These are phyloP conservation scores for Cadophora malorum DNA, from an alignment of 2,329 filamentous ascomycete species.

Conservation along the genomic window DNA sequence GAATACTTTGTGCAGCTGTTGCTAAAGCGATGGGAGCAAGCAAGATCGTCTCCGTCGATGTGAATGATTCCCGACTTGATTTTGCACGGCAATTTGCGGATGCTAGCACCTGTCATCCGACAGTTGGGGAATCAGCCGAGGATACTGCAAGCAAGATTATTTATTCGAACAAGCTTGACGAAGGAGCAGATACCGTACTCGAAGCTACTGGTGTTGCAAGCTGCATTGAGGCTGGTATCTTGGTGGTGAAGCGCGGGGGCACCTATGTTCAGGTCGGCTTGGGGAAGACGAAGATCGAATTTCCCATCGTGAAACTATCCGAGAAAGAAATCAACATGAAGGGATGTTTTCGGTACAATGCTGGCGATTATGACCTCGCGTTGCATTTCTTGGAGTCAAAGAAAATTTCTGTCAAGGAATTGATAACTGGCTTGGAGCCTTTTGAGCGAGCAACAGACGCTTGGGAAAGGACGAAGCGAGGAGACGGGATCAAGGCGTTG, in stretches of 20 bases:
- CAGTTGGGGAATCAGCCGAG: conserved; percentile 47
- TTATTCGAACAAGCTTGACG: conserved; percentile 47
- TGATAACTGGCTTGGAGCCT: conserved; percentile 49
- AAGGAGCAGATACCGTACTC: conserved; percentile 57
- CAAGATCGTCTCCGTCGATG: conserved; percentile 55
- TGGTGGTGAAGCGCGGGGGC: conserved; percentile 53
- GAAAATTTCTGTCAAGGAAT: conserved; percentile 40
- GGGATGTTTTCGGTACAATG: conserved; percentile 59
- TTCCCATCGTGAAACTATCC: conserved; percentile 58
- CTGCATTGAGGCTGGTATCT: conserved; percentile 56
- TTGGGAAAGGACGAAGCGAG: conserved; percentile 41
- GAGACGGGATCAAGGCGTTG: conserved; percentile 37
- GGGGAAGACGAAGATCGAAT: conserved; percentile 47
- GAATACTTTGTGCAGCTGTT: conserved; percentile 54
- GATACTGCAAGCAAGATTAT: conserved; percentile 50
- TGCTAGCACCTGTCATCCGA: conserved; percentile 18
- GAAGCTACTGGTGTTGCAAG: conserved; percentile 55
- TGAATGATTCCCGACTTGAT: conserved; percentile 49
- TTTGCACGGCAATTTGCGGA: conserved; percentile 50
- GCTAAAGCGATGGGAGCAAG: conserved; percentile 53
- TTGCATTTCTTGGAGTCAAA: conserved; percentile 51
- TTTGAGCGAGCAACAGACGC: conserved; percentile 56
- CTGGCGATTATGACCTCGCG: conserved; percentile 56
- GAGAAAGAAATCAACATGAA: conserved; percentile 55
- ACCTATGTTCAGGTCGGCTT: conserved; percentile 57